Base-by-base conservation (phyloP, 768 basidiomycete genomes). In the Polyporus arcularius region DNA sequence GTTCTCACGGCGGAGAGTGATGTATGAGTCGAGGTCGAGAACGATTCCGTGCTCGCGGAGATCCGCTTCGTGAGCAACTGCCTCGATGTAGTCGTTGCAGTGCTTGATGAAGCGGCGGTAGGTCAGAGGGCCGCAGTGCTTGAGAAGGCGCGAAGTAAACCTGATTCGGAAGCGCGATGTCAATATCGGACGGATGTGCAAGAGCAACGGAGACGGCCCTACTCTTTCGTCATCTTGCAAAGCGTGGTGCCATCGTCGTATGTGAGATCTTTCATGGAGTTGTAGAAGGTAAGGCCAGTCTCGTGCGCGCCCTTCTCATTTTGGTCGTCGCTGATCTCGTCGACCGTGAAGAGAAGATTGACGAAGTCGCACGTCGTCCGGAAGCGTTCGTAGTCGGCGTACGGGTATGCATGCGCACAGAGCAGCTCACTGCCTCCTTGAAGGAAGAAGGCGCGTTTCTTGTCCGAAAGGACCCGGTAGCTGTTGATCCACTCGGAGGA, bases 281-380 rank as follows among this genome's bases (percentile, higher is more conserved):
- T 78, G 51, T 84, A 72, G 62, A 83, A 82, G 26, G 80, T 75
- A 49, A 80, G 75, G 16, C 84, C 83, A 31, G 83, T 86, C 28
- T 73, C 74, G 45, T 76, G 76, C 42, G 85, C 87, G 50, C 82
- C 86, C 55, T 73, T 72, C 30, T 81, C 82, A 67, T 75, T 79
- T 69, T 87, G 87, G 58, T 87, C 85, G 63, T 88, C 86, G 70
- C 84, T 87, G 55, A 86, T 78, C 71, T 88, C 87, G 71, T 89
- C 88, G 51, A 87, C 77, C 59, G 85, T 82, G 73, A 86, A 88
- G 31, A 89, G 79, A 12, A 85, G 73, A 66, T 88, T 86, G 60
- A 86, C 80, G 61, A 85, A 85, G 71, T 88, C 86, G 67, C 85
- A 87, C 42, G 78, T 80, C 1, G 81, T 86, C 55, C 86, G 78